Evolutionary conservation across 352 stramenopile species (phyloP), one percentile per base, ranked within the genome.

Genomic region (Phytophthora macrochlamydospora): DNA sequence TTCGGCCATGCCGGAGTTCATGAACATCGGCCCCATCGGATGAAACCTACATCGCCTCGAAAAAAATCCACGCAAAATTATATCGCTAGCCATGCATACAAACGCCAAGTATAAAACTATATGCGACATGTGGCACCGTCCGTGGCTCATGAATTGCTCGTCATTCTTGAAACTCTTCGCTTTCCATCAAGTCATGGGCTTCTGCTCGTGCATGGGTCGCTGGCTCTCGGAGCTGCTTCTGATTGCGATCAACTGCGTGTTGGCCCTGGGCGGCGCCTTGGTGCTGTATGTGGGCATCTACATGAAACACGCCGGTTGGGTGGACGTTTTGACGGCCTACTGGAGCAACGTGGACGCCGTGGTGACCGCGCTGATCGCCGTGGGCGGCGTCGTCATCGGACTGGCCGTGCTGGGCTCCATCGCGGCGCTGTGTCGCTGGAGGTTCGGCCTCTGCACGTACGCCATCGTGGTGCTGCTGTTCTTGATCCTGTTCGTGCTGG

Each of bases 331-430:
- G 55, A 38, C 73, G 28, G 65, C 67, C 37, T 85, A 89, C 56
- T 87, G 78, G 78, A 74, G 65, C 33, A 75, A 73, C 55, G 73
- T 81, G 31, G 46, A 79, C 67, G 52, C 65, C 29, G 62, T 86
- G 5, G 76, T 89, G 35, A 84, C 65, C 4, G 76, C 69, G 12
- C 65, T 91, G 42, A 75, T 87, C 38, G 65, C 81, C 35, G 54
- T 91, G 9, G 84, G 82, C 38, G 56, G 51, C 12, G 66, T 88
- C 29, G 78, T 91, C 68, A 83, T 88, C 52, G 78, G 64, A 24
- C 65, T 93, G 29, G 79, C 82, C 18, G 59, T 83, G 52, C 66
- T 91, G 7, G 82, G 85, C 13, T 78, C 78, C 51, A 65, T 93
- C 52, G 75, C 78, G 7, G 78, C 85, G 18, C 56, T 78, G 42